Conservation (phyloP, 495 filamentous ascomycete species). For the Penicillium silybi region DNA sequence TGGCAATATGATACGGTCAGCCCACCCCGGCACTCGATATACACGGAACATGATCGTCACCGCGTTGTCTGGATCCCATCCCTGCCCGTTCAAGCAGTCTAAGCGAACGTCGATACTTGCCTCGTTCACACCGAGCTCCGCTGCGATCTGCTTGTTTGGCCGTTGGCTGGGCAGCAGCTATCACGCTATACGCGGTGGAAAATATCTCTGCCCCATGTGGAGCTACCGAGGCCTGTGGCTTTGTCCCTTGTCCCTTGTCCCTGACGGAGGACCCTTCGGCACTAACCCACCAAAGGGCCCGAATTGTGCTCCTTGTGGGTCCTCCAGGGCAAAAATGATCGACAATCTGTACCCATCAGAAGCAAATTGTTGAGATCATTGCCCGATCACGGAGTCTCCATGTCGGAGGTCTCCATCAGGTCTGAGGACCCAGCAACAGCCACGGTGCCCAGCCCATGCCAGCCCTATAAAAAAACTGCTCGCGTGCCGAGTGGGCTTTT, state of each 20-base stretch:
- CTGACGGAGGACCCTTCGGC: slow-evolving; percentile 1
- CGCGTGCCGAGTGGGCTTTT: not conserved
- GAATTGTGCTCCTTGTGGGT: not conserved
- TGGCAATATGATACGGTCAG: slow-evolving; percentile 13
- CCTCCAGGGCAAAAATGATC: slow-evolving; percentile 13
- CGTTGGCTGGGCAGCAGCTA: slow-evolving; percentile 7
- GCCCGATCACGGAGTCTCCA: slow-evolving; percentile 13
- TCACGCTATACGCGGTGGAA: not conserved
- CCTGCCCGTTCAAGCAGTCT: slow-evolving; percentile 3
- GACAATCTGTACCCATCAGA: slow-evolving; percentile 7
- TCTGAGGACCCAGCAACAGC: slow-evolving; percentile 1
- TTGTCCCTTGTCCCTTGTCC: not conserved
- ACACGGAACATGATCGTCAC: slow-evolving; percentile 21
- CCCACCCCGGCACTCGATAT: slow-evolving; percentile 10
- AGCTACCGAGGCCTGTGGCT: slow-evolving; percentile 1
- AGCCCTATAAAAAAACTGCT: slow-evolving; percentile 13
- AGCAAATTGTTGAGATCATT: slow-evolving; percentile 14
- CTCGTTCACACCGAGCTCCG: slow-evolving; percentile 6
- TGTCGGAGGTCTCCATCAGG: slow-evolving; percentile 7
- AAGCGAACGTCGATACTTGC: slow-evolving; percentile 18
- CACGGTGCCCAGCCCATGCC: not conserved
- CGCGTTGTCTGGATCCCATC: slow-evolving; percentile 6
- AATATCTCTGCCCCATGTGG: slow-evolving; percentile 9
- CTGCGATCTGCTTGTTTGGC: not conserved
- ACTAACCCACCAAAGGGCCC: no score